Evolutionary conservation across 1,139 yeast genomes (phyloP), one percentile per base, ranked within the genome.

Genomic region (Debaryomycetaceae sp.): DNA sequence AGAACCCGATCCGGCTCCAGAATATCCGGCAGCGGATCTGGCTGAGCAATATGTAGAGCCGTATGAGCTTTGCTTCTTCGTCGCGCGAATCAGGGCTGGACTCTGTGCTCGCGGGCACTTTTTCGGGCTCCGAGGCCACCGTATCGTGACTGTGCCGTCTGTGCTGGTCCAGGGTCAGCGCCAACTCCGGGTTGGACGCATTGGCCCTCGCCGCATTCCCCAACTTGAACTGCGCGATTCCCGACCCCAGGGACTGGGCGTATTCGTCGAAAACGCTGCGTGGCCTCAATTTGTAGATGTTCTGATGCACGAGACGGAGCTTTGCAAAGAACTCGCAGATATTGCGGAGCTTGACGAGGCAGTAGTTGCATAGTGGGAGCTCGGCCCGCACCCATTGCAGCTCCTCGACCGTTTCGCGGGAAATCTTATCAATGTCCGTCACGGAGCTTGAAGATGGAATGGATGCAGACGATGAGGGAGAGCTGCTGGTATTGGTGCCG

Each of bases 1-100:
- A 72, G 28, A 63, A 60, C 2, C 97, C 97, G 19, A 78, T 53
- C 39, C 85, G 75, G n/a, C 92, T 67, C 90, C 93, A 87, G 53
- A 80, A 83, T 40, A 86, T 63, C 44, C 60, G 61, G 32, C 51
- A 46, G 22, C 71, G 46, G 10, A 62, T 55, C 29, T 49, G 46
- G n/a, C 53, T 42, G 25, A 45, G 44, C 38, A 43, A 37, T 26
- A 41, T 37, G 37, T 47, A 49, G 22, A 49, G 36, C 34, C 47
- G 47, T 28, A 47, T 35, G 28, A 49, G 31, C 24, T 42, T 40
- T 15, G 51, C 37, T 35, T 49, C 53, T 25, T 44, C 34, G 16
- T 38, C 42, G 13, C 36, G 31, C n/a, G 31, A 31, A 8, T 36
- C 34, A 27, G 35, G 35, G 25, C 30, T 37, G 28, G 33, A 28